These are phyloP conservation scores for Rubroboletus satanas DNA, from an alignment of 768 basidiomycete genomes.

Conservation along the genomic window DNA sequence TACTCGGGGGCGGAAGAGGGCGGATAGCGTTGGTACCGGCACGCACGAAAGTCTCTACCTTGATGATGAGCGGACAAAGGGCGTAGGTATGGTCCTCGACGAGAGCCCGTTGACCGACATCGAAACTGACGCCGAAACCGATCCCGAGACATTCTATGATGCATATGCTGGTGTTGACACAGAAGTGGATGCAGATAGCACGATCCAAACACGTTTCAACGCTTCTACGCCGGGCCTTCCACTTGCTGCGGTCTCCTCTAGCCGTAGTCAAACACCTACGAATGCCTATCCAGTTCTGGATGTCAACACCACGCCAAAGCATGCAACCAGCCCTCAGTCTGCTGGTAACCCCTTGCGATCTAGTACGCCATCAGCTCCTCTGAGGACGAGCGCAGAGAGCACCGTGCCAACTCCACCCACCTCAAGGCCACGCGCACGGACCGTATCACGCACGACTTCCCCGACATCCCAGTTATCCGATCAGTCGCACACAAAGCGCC, in stretches of 20 bases:
- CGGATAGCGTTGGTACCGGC: constrained; percentile 60
- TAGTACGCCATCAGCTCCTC: constrained; percentile 39
- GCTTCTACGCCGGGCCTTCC: constrained; percentile 15
- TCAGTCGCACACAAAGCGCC: constrained; percentile 40
- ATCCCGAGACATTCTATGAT: constrained; percentile 41
- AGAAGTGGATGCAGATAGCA: constrained; percentile 18
- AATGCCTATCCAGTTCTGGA: constrained; percentile 34
- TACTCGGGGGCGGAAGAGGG: constrained; percentile 48
- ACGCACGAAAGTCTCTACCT: constrained; percentile 63
- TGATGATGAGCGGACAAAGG: constrained; percentile 51
- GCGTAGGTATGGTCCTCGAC: constrained; percentile 60
- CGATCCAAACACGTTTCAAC: constrained; percentile 16
- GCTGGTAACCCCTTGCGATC: constrained; percentile 46
- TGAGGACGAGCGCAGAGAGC: constrained; percentile 39
- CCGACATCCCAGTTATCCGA: constrained; percentile 27
- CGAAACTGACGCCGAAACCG: constrained; percentile 48
- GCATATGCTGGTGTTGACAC: constrained; percentile 25
- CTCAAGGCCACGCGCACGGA: constrained; percentile 23
- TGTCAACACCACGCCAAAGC: constrained; percentile 40
- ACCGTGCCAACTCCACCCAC: constrained; percentile 35
- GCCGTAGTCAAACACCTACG: constrained; percentile 44
- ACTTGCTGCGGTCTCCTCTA: constrained; percentile 25
- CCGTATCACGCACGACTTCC: constrained; percentile 27
- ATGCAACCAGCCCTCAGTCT: constrained; percentile 36
- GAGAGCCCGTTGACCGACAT: constrained; percentile 74